These are phyloP conservation scores for Globisporangium rhizosaccharum DNA, from an alignment of 352 stramenopile genomes.

Conservation along the genomic window DNA sequence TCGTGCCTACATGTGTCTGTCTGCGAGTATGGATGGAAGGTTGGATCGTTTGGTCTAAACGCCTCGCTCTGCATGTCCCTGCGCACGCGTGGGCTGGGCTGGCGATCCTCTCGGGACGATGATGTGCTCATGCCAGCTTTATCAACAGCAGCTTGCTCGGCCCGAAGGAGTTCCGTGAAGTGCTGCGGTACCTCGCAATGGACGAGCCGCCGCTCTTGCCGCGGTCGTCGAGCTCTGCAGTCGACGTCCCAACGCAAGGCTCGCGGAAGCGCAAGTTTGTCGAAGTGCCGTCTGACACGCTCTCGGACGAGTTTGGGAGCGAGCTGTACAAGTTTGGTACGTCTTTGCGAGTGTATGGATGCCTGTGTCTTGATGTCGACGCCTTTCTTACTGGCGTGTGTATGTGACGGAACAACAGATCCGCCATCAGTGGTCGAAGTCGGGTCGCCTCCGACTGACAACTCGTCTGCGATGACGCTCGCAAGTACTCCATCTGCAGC, in stretches of 20 bases:
- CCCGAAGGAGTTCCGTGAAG: constrained; percentile 81
- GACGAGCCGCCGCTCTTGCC: constrained; percentile 73
- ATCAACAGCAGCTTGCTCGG: constrained; percentile 73
- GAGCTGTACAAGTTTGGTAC: constrained; percentile 31
- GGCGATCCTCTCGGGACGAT: background rate
- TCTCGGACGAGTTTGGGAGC: constrained; percentile 13
- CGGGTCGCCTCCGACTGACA: constrained; percentile 24
- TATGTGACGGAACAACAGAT: constrained; percentile 14
- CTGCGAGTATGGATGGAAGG: constrained; percentile 5
- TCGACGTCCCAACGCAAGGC: constrained; percentile 24
- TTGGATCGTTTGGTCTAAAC: constrained; percentile 21
- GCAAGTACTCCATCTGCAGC: constrained; percentile 15
- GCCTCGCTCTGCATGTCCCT: constrained; percentile 14
- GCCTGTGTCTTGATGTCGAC: background rate
- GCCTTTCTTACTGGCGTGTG: background rate
- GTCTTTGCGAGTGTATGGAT: background rate
- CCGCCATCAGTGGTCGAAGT: constrained; percentile 48
- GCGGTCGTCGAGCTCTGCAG: constrained; percentile 33
- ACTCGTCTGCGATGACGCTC: constrained; percentile 31
- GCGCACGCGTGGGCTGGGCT: constrained; percentile 23
- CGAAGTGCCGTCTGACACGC: constrained; percentile 37
- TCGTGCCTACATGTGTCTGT: background rate
- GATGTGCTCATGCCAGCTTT: constrained; percentile 64
- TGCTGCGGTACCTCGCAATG: constrained; percentile 82
- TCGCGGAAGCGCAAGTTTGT: constrained; percentile 82